phyloP scores from a whole-genome alignment of 129 eudicot species.

The Chrysanthemum makinoi region DNA sequence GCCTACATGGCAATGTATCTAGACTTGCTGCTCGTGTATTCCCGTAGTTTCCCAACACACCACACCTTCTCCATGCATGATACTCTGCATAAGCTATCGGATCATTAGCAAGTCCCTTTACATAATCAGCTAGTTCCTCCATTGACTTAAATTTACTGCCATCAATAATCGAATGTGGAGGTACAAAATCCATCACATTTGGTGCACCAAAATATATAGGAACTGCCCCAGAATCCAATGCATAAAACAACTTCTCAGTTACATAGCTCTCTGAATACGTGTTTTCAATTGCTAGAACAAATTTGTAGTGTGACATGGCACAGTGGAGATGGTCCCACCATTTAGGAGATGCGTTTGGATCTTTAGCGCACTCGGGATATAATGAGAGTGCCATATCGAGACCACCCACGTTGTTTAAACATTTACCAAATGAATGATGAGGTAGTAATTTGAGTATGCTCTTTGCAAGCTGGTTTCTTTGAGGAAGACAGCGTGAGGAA shows the following conservation, averaged over 20 bases:
- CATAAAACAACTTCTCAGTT: constrained; percentile 90
- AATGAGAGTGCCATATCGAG: constrained; percentile 77
- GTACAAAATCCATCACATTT: constrained; percentile 91
- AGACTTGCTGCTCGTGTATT: constrained; percentile 74
- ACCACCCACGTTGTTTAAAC: constrained; percentile 94
- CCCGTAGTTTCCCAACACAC: constrained; percentile 72
- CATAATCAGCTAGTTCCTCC: constrained; percentile 70
- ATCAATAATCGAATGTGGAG: constrained; percentile 92
- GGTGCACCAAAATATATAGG: constrained; percentile 98
- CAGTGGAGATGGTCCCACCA: constrained; percentile 99
- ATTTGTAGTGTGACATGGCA: constrained; percentile 69
- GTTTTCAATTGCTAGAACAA: constrained; percentile 73
- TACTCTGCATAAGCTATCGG: constrained; percentile 87
- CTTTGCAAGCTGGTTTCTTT: constrained; percentile 81
- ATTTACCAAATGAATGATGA: constrained; percentile 91
- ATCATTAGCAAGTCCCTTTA: constrained; percentile 79
- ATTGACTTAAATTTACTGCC: constrained; percentile 68
- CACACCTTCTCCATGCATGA: constrained; percentile 99
- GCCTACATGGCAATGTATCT: constrained; percentile 86
- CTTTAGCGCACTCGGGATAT: constrained; percentile 82
- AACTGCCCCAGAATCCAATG: constrained; percentile 83
- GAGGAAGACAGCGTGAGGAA: constrained; percentile 91
- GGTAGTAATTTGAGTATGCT: constrained; percentile 62
- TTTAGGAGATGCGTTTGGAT: constrained; percentile 53
- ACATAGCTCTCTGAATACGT: constrained; percentile 84